Evolutionary conservation across 495 filamentous ascomycete species (phyloP).

Genomic region (Aspergillus baeticus): DNA sequence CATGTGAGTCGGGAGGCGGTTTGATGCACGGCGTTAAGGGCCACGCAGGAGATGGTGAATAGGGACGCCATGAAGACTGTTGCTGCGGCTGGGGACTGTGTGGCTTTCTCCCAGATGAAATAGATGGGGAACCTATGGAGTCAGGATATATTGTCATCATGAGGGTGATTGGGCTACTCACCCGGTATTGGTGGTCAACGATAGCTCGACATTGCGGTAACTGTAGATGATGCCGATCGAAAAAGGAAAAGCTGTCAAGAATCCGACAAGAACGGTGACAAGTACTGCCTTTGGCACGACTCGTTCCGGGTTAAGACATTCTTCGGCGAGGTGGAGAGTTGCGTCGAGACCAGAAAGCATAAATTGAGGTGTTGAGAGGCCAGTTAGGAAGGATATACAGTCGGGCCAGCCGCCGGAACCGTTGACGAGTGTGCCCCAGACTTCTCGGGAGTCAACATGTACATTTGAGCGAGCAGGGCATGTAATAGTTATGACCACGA

Average conservation of each 20-base stretch:
- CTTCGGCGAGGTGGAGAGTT: conserved; percentile 37
- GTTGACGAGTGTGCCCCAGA: conserved; percentile 31
- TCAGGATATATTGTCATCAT: conserved; percentile 13
- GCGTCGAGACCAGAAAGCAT: conserved; percentile 37
- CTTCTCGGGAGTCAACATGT: conserved; percentile 16
- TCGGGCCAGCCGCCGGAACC: conserved; percentile 32
- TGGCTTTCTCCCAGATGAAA: conserved; percentile 34
- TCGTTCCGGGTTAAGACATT: conserved; percentile 29
- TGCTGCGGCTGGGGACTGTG: conserved; percentile 27
- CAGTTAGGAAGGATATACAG: conserved; percentile 34
- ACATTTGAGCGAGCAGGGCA: conserved; percentile 27
- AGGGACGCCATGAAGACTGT: conserved; percentile 32
- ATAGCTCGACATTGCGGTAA: conserved; percentile 20
- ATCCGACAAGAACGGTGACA: conserved; percentile 30
- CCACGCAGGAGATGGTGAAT: conserved; percentile 28
- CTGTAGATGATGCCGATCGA: conserved; percentile 32
- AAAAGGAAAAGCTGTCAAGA: conserved; percentile 34
- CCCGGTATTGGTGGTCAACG: conserved; percentile 26
- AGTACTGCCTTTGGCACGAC: conserved; percentile 32
- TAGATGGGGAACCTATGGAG: conserved; percentile 27
- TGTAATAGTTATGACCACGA: conserved; percentile 28
- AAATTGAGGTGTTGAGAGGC: conserved; percentile 33
- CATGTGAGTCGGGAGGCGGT: conserved; percentile 43
- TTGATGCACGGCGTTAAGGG: conserved; percentile 36
- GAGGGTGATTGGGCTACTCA: conserved; percentile 7